Evolutionary conservation across 1,139 yeast species (phyloP).

Genomic region (Torulaspora pretoriensis): DNA sequence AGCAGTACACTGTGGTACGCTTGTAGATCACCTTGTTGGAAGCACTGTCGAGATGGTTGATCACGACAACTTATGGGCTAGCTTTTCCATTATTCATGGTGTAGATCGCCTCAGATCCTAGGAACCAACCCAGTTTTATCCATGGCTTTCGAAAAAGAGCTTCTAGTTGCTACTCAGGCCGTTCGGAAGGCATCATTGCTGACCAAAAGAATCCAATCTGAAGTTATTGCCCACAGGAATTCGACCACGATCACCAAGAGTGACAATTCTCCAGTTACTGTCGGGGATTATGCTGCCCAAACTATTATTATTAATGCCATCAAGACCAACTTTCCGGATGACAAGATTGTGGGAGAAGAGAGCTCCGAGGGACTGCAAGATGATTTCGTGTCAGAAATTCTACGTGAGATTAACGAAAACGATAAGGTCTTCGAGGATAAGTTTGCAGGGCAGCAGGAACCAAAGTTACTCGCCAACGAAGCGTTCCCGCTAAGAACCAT

Average conservation of each 20-base stretch:
- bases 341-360: conserved; percentile 92
- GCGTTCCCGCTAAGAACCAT: conserved; percentile 36
- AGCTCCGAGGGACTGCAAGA: conserved; percentile 63
- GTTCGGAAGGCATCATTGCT: conserved; percentile 81
- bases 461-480: conserved; percentile 41
- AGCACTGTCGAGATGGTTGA: background rate
- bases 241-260: conserved; percentile 69
- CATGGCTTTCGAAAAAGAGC: conserved; percentile 49
- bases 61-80: background rate
- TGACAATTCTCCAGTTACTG: conserved; percentile 92
- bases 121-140: background rate
- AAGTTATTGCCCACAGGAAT: conserved; percentile 55
- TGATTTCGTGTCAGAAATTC: conserved; percentile 47
- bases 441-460: conserved; percentile 18
- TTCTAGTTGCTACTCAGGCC: conserved; percentile 77
- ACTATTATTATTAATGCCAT: conserved; percentile 86
- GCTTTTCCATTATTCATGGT: background rate
- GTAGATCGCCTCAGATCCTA: background rate
- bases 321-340: conserved; percentile 70
- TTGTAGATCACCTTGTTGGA: background rate
- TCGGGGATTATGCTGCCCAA: conserved; percentile 96
- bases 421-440: conserved; percentile 28
- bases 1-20: background rate
- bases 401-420: conserved; percentile 46
- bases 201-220: conserved; percentile 67